Percentiles rank a stretch among this genome's conserved stretches.
Conservation (phyloP, 148 eudicot genomes). For the Talinum fruticosum region DNA sequence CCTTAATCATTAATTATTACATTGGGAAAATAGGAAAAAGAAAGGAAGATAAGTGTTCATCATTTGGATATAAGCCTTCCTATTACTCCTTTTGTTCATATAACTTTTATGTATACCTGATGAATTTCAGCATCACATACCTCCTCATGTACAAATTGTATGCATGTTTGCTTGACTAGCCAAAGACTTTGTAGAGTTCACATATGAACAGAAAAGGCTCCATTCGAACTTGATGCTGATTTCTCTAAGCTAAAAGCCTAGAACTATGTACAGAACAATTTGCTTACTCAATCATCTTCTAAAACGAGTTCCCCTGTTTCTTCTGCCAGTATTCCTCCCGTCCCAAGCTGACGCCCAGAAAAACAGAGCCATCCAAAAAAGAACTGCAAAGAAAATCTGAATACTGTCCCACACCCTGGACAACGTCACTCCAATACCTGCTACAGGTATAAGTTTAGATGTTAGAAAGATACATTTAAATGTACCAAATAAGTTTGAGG, state of each 20-base stretch:
- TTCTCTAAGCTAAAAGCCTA: background rate
- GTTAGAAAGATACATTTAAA: background rate
- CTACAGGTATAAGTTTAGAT: conserved; percentile 12
- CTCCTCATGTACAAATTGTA: background rate
- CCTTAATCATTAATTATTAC: background rate
- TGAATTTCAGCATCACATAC: background rate
- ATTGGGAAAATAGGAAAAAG: no score
- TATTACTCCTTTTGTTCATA: background rate
- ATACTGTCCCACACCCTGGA: conserved; percentile 14
- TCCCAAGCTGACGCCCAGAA: conserved; percentile 52
- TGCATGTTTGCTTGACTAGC: background rate
- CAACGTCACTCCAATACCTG: conserved; percentile 28
- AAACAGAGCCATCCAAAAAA: conserved; percentile 4
- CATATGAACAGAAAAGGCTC: background rate
- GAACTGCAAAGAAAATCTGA: conserved; percentile 68
- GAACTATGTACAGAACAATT: background rate
- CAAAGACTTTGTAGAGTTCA: background rate
- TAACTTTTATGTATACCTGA: background rate
- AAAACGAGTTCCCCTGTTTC: conserved; percentile 51
- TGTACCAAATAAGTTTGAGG: background rate
- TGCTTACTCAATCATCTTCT: conserved; percentile 36
- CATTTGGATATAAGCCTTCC: background rate
- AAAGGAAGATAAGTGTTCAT: no score
- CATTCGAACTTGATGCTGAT: background rate
- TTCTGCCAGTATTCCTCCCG: conserved; percentile 50